Conservation (phyloP, 2,329 filamentous ascomycete genomes). For the Fusarium poae region DNA sequence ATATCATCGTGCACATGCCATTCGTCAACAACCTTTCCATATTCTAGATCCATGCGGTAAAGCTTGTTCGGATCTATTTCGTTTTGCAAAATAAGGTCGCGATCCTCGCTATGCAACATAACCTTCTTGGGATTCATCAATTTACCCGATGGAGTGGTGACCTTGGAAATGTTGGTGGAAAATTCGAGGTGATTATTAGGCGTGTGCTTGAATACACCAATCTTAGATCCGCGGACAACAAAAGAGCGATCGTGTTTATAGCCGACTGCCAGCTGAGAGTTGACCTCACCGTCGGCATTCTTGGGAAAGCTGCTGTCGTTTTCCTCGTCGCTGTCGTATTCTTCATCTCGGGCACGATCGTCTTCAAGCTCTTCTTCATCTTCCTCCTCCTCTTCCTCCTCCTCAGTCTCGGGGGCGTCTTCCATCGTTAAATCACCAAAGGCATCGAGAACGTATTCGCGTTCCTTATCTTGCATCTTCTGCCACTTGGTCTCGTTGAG, state of each 20-base stretch:
- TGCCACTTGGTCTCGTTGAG: conserved; percentile 94
- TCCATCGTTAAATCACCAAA: conserved; percentile 97
- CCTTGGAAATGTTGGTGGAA: conserved; percentile 96
- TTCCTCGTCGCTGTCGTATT: conserved; percentile 78
- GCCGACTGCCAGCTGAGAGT: conserved; percentile 93
- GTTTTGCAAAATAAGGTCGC: conserved; percentile 90
- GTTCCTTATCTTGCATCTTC: conserved; percentile 91
- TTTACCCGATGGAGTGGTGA: conserved; percentile 87
- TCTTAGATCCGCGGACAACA: conserved; percentile 96
- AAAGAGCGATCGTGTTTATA: conserved; percentile 98
- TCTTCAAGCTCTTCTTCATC: conserved; percentile 71
- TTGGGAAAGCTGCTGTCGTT: conserved; percentile 80
- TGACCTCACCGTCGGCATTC: conserved; percentile 80
- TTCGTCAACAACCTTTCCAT: conserved; percentile 97
- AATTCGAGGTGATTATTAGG: conserved; percentile 93
- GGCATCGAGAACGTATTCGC: conserved; percentile 93
- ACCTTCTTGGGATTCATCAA: conserved; percentile 96
- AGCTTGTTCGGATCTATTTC: conserved; percentile 86
- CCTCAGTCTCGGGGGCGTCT: conserved; percentile 67
- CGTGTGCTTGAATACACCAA: conserved; percentile 98
- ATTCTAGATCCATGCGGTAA: conserved; percentile 97
- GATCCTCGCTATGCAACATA: conserved; percentile 93
- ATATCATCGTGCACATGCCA: conserved; percentile 99
- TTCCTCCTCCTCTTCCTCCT: conserved; percentile 65
- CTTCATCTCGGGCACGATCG: conserved; percentile 76